Percentiles rank a stretch among this genome's conserved stretches.
These are phyloP conservation scores for Funneliformis geosporum DNA, from an alignment of 192 early-diverging fungal genomes.

Conservation along the genomic window DNA sequence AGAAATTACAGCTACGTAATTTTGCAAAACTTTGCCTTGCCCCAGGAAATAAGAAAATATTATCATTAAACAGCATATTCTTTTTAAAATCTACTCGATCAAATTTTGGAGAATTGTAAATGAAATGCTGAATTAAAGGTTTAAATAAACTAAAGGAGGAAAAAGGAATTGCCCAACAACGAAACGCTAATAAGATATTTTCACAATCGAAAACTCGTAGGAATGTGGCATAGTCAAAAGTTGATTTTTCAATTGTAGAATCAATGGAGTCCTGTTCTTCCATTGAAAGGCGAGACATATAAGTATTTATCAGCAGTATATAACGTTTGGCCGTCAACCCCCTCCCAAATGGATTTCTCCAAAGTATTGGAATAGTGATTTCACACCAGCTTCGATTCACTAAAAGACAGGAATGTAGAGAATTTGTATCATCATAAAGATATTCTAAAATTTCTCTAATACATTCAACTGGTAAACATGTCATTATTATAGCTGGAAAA, in stretches of 20 bases:
- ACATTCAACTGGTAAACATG: not conserved
- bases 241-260: not conserved
- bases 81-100: not conserved
- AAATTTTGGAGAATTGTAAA: not conserved
- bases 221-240: not conserved
- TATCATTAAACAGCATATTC: not conserved
- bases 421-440: not conserved
- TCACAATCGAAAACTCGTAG: not conserved
- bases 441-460: not conserved
- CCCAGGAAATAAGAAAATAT: not conserved
- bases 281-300: not conserved
- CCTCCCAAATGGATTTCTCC: not conserved
- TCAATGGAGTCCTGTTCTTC: not conserved
- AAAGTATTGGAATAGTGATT: not conserved
- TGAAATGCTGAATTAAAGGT: not conserved
- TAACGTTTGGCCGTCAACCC: not conserved
- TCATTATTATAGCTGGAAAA: not conserved
- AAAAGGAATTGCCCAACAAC: not conserved
- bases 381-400: slow-evolving; percentile 5
- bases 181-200: not conserved
- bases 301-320: not conserved
- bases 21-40: not conserved
- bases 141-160: not conserved
- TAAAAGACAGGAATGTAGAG: not conserved
- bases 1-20: not conserved